Evolutionary conservation across 495 filamentous ascomycete genomes (phyloP).

Genomic region (Neurospora sp.): DNA sequence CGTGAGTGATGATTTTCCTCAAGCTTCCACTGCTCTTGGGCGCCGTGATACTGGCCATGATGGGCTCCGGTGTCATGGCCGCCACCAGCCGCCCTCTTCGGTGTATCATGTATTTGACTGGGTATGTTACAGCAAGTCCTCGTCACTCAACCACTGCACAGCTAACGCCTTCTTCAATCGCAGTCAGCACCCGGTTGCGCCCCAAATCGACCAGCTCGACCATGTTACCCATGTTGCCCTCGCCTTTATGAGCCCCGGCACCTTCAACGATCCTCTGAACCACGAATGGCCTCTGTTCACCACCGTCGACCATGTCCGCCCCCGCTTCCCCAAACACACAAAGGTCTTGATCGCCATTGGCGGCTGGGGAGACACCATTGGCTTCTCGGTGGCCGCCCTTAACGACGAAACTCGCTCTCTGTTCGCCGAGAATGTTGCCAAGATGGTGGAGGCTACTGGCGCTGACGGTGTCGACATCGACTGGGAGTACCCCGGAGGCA

Average conservation of each 20-base stretch:
- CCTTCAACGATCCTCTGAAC: slow-evolving; percentile 46
- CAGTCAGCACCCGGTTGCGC: slow-evolving; percentile 45
- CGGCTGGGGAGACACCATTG: slow-evolving; percentile 60
- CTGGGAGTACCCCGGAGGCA: slow-evolving; percentile 76
- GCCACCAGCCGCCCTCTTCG: slow-evolving; percentile 18
- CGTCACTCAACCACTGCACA: background rate
- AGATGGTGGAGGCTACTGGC: slow-evolving; percentile 49
- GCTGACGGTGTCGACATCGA: slow-evolving; percentile 66
- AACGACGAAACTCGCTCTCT: slow-evolving; percentile 39
- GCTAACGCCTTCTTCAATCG: background rate
- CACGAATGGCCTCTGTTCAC: slow-evolving; percentile 51
- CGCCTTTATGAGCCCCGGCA: slow-evolving; percentile 52
- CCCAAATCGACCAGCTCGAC: slow-evolving; percentile 32
- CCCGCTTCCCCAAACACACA: slow-evolving; percentile 47
- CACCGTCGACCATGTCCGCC: slow-evolving; percentile 43
- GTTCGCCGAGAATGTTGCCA: slow-evolving; percentile 55
- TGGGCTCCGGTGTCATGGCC: slow-evolving; percentile 5
- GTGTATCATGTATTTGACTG: slow-evolving; percentile 52
- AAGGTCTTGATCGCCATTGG: slow-evolving; percentile 63
- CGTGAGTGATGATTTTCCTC: background rate
- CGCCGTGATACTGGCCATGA: background rate
- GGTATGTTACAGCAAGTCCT: slow-evolving; percentile 23
- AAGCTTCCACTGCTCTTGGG: background rate
- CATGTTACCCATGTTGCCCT: slow-evolving; percentile 55
- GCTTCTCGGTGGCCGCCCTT: slow-evolving; percentile 49